Conservation (phyloP, 2,329 filamentous ascomycete genomes). For the Colletotrichum abscissum region DNA sequence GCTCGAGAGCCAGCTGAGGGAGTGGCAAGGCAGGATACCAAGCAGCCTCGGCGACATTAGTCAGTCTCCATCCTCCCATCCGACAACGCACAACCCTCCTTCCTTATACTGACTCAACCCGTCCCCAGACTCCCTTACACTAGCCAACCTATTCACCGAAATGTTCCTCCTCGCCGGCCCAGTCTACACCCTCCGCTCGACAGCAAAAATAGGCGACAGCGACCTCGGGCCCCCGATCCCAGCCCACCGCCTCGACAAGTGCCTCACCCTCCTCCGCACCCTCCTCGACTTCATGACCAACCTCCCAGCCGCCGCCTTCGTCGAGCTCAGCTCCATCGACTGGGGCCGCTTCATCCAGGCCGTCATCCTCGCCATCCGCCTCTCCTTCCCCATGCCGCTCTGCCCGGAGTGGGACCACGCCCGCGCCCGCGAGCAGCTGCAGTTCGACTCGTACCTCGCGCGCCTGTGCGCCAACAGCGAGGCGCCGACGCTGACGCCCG, state of each 20-base stretch:
- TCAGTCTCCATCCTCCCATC: conserved; percentile 38
- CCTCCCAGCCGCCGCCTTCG: conserved; percentile 46
- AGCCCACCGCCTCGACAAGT: conserved; percentile 37
- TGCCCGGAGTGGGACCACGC: conserved; percentile 48
- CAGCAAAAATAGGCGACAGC: conserved; percentile 28
- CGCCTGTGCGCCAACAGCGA: conserved; percentile 44
- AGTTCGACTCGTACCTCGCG: conserved; percentile 52
- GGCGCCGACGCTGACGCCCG: conserved; percentile 38
- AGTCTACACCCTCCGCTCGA: conserved; percentile 37
- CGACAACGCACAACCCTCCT: conserved; percentile 43
- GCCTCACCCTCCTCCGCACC: conserved; percentile 41
- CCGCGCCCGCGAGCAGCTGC: conserved; percentile 52
- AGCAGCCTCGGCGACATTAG: conserved; percentile 21
- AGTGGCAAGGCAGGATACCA: conserved; percentile 51
- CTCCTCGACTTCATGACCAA: conserved; percentile 47
- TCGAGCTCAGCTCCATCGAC: conserved; percentile 53
- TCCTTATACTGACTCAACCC: background rate
- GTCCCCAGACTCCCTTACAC: conserved; percentile 1
- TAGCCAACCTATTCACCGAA: conserved; percentile 44
- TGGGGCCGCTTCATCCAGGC: conserved; percentile 55
- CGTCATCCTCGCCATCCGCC: conserved; percentile 56
- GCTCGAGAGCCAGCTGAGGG: conserved; percentile 57
- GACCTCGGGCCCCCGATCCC: conserved; percentile 34
- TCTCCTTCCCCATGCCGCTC: conserved; percentile 56
- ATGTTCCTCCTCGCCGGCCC: conserved; percentile 53